phyloP scores from a whole-genome alignment of 495 filamentous ascomycete species.

The Trichoderma erinaceum region DNA sequence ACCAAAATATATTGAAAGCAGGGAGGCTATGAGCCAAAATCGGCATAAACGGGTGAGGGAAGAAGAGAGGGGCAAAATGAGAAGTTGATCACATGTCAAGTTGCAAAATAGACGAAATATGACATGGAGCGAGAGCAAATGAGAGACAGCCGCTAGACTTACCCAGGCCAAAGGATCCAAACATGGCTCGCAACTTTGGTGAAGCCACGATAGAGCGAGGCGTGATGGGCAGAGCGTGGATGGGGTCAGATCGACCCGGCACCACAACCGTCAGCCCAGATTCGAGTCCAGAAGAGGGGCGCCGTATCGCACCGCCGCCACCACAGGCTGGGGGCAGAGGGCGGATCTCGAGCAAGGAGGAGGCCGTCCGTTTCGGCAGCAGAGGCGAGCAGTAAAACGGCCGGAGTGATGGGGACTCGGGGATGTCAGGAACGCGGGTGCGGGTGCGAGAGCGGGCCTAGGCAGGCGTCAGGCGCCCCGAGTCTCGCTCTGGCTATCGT shows the following conservation, averaged over 20 bases:
- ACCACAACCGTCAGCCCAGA: slow-evolving; percentile 8
- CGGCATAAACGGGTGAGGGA: neutral
- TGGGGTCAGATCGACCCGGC: slow-evolving; percentile 1
- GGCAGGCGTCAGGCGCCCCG: neutral
- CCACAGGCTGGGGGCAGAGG: neutral
- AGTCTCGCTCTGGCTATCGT: neutral
- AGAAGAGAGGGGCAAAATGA: neutral
- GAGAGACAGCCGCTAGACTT: neutral
- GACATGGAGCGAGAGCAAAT: neutral
- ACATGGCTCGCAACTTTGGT: neutral
- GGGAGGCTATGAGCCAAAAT: neutral
- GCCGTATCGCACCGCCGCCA: neutral
- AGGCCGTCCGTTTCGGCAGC: slow-evolving; percentile 4
- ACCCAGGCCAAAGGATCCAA: slow-evolving; percentile 6
- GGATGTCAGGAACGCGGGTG: slow-evolving; percentile 10
- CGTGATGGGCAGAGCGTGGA: neutral
- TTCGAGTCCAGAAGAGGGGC: slow-evolving; percentile 3
- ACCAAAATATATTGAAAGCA: neutral
- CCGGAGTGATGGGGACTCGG: slow-evolving; percentile 6
- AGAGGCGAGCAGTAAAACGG: neutral
- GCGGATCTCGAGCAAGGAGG: slow-evolving; percentile 5
- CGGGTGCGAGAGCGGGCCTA: slow-evolving; percentile 16
- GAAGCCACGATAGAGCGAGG: neutral
- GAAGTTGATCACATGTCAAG: neutral
- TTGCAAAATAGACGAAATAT: neutral